Conservation (phyloP, 345 rosid genomes). For the Triadica sebifera region DNA sequence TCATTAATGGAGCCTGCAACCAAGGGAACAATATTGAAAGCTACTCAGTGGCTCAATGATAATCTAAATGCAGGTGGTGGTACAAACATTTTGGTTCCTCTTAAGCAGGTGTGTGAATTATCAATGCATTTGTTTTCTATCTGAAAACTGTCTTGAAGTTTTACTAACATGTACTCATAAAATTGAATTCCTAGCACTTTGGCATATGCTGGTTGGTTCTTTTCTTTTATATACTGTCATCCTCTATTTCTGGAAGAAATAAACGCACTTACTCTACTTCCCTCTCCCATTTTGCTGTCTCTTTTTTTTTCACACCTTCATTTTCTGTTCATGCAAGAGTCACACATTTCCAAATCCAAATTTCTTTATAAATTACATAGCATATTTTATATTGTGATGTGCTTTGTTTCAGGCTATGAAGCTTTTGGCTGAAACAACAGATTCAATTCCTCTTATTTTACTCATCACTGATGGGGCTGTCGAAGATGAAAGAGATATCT, state of each 20-base stretch:
- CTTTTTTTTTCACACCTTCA: no score
- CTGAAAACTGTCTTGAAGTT: background rate
- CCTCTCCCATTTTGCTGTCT: no score
- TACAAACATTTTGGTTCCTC: constrained; percentile 28
- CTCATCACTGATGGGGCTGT: constrained; percentile 35
- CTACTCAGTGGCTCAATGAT: constrained; percentile 24
- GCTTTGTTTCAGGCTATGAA: constrained; percentile 24
- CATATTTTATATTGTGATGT: background rate
- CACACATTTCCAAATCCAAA: background rate
- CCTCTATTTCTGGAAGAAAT: no score
- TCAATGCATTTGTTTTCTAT: background rate
- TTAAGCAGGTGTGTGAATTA: constrained; percentile 24
- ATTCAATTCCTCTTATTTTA: constrained; percentile 32
- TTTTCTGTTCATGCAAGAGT: no score
- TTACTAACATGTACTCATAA: background rate
- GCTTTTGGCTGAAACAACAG: constrained; percentile 28
- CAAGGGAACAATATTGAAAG: constrained; percentile 19
- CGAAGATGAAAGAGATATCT: constrained; percentile 32
- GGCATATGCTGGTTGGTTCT: no score
- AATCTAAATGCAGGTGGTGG: constrained; percentile 22
- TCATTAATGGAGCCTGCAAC: constrained; percentile 28
- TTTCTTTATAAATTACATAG: background rate
- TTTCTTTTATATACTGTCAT: no score
- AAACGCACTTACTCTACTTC: no score
- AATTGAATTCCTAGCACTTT: background rate